Evolutionary conservation across 768 basidiomycete species (phyloP).

Genomic region (Lyophyllum atratum): DNA sequence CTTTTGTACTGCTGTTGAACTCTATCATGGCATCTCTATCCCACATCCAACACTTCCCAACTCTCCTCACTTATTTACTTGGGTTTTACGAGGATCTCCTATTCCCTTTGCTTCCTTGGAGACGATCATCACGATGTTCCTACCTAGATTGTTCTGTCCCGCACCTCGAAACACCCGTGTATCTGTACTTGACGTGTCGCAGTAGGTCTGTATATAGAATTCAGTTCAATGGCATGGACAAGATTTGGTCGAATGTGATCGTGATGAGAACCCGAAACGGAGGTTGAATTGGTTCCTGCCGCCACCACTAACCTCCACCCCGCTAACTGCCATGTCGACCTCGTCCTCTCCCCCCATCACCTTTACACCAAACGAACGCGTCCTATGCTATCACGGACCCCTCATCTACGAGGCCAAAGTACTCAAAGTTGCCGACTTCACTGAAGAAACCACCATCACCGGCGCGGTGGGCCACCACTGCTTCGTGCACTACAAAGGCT

Average conservation of each 20-base stretch:
- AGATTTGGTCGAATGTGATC: background rate
- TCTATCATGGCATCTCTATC: background rate
- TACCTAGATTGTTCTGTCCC: constrained; percentile 2
- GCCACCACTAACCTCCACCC: background rate
- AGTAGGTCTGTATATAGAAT: constrained; percentile 1
- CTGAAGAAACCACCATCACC: constrained; percentile 60
- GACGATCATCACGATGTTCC: constrained; percentile 13
- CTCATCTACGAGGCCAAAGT: constrained; percentile 96
- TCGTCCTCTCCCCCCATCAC: constrained; percentile 30
- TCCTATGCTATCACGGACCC: constrained; percentile 94
- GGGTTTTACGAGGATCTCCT: background rate
- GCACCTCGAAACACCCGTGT: constrained; percentile 2
- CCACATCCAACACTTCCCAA: background rate
- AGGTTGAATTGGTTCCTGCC: constrained; percentile 9
- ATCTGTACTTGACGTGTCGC: constrained; percentile 4
- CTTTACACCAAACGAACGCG: constrained; percentile 70
- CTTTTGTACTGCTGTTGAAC: constrained; percentile 3
- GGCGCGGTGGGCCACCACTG: constrained; percentile 78
- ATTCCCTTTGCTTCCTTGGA: background rate
- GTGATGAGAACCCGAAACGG: constrained; percentile 1
- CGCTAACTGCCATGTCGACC: constrained; percentile 21
- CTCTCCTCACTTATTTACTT: background rate
- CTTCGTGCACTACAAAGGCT: constrained; percentile 98
- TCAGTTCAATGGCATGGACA: background rate
- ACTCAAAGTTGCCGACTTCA: constrained; percentile 64